These are phyloP conservation scores for Coelastrella sp. DNA, from an alignment of 139 green algal genomes.

Conservation along the genomic window DNA sequence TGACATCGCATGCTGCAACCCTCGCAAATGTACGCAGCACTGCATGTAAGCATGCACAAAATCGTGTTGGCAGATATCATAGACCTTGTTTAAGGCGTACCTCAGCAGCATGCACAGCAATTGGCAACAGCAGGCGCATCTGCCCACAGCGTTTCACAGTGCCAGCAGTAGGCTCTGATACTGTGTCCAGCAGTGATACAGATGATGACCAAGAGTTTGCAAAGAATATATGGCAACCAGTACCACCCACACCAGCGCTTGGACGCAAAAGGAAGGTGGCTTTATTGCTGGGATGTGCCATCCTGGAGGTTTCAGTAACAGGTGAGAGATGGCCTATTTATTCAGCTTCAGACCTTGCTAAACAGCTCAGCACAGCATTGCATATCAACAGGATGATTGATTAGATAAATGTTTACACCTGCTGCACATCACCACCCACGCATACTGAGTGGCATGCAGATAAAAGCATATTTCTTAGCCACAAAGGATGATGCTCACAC, in stretches of 20 bases:
- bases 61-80: no score
- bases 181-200: neutral
- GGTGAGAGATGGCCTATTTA: constrained; percentile 5
- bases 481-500: no score
- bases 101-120: neutral
- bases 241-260: constrained; percentile 22
- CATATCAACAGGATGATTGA: no score
- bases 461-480: no score
- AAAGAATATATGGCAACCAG: constrained; percentile 26
- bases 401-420: no score
- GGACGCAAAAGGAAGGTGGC: constrained; percentile 43
- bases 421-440: no score
- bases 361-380: no score
- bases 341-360: no score
- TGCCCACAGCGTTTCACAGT: neutral
- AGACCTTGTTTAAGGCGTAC: no score
- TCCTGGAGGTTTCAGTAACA: constrained; percentile 49
- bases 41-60: neutral
- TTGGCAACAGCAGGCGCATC: neutral
- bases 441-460: no score
- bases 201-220: neutral
- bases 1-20: neutral
- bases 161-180: neutral
- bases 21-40: no score
- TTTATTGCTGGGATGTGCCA: constrained; percentile 19